These are phyloP conservation scores for Plasmodium relictum DNA, from an alignment of 169 alveolate species.

Conservation along the genomic window DNA sequence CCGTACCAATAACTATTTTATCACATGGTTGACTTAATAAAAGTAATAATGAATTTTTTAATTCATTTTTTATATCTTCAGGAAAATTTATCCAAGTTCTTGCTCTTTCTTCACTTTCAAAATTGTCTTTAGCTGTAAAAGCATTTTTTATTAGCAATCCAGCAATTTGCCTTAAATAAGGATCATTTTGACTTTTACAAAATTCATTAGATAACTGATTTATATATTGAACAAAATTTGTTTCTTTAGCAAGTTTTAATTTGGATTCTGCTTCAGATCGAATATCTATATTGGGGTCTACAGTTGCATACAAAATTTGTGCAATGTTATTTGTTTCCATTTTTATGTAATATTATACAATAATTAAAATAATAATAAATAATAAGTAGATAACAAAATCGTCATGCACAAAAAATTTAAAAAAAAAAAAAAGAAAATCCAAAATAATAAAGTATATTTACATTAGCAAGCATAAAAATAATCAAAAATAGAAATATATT, in stretches of 20 bases:
- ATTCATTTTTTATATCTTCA: conserved; percentile 81
- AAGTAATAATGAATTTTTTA: conserved; percentile 82
- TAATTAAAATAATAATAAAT: neutral
- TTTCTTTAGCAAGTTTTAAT: conserved; percentile 80
- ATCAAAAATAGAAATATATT: neutral
- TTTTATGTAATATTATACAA: conserved; percentile 5
- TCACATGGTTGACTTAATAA: conserved; percentile 85
- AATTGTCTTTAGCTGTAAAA: conserved; percentile 84
- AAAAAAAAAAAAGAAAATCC: too few species aligned
- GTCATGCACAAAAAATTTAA: too few species aligned
- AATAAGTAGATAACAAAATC: too few species aligned
- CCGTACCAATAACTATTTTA: conserved; percentile 86
- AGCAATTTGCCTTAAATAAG: conserved; percentile 88
- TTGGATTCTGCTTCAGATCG: conserved; percentile 85
- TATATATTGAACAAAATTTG: conserved; percentile 84
- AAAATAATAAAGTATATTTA: neutral
- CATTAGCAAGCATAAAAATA: neutral
- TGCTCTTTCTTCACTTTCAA: conserved; percentile 85
- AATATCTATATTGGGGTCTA: conserved; percentile 82
- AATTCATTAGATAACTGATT: conserved; percentile 84
- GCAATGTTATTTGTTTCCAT: conserved; percentile 79
- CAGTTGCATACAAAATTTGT: conserved; percentile 81
- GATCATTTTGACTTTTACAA: conserved; percentile 81
- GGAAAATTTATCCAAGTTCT: conserved; percentile 85
- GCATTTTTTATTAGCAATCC: conserved; percentile 89